These are phyloP conservation scores for Talaromyces thailandensis DNA, from an alignment of 495 filamentous ascomycete species.

Conservation along the genomic window DNA sequence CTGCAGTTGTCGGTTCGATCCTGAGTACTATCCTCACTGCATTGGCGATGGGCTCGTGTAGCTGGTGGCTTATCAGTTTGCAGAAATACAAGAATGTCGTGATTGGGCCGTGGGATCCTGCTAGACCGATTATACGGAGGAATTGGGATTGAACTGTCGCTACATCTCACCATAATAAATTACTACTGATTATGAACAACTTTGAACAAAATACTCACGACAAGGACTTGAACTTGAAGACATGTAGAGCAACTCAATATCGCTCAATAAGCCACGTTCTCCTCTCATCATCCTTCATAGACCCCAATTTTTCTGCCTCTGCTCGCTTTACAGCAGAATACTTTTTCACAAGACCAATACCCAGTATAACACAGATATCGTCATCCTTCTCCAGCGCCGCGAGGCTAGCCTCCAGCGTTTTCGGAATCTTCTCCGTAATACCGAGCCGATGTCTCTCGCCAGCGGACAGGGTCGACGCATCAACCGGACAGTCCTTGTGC, in stretches of 20 bases:
- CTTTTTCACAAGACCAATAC: constrained; percentile 43
- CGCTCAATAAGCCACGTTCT: constrained; percentile 53
- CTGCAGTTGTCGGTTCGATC: constrained; percentile 61
- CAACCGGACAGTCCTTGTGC: constrained; percentile 46
- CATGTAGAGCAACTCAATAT: constrained; percentile 19
- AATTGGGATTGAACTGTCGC: constrained; percentile 41
- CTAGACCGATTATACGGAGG: constrained; percentile 65
- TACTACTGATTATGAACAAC: not conserved
- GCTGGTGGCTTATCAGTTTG: constrained; percentile 94
- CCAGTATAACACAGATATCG: constrained; percentile 36
- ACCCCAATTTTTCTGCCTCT: constrained; percentile 37
- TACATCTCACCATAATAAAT: not conserved
- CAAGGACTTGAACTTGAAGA: not conserved
- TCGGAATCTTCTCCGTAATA: constrained; percentile 44
- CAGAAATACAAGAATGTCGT: constrained; percentile 99
- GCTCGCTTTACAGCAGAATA: constrained; percentile 53
- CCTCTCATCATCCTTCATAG: constrained; percentile 40
- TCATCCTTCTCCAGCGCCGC: constrained; percentile 34
- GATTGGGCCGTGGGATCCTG: constrained; percentile 95
- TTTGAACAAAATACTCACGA: not conserved
- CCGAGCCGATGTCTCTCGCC: constrained; percentile 43
- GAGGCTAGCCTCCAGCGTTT: constrained; percentile 44
- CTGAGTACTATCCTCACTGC: constrained; percentile 61
- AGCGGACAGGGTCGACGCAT: constrained; percentile 20
- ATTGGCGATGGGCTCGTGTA: constrained; percentile 83